Percentiles rank a stretch among this genome's conserved stretches.
These are phyloP conservation scores for Podila epigama DNA, from an alignment of 192 early-diverging fungal genomes.

Conservation along the genomic window DNA sequence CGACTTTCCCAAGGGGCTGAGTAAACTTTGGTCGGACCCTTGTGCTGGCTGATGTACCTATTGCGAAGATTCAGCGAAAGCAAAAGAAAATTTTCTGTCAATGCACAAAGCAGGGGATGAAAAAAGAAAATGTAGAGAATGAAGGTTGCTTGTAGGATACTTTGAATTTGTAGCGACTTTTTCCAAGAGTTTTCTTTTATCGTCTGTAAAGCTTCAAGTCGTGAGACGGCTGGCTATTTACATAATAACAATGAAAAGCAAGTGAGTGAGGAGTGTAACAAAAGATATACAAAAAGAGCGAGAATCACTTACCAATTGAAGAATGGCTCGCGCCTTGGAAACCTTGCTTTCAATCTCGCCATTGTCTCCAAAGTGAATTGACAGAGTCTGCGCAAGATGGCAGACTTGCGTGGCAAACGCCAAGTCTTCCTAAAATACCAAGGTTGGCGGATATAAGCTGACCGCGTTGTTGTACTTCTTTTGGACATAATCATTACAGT, in stretches of 20 bases:
- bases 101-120: neutral
- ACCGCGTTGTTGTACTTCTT: too few species aligned
- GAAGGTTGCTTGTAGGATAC: neutral
- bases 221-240: constrained; percentile 32
- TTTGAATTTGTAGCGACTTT: constrained; percentile 29
- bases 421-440: constrained; percentile 12
- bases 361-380: constrained; percentile 32
- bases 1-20: constrained; percentile 50
- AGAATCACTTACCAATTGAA: constrained; percentile 15
- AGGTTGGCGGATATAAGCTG: too few species aligned
- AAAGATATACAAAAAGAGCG: too few species aligned
- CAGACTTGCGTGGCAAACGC: constrained; percentile 26
- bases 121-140: neutral
- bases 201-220: constrained; percentile 15
- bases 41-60: constrained; percentile 21
- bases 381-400: constrained; percentile 29
- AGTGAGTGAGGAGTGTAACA: too few species aligned
- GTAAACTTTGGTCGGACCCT: constrained; percentile 8
- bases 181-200: constrained; percentile 40
- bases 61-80: neutral
- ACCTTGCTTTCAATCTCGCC: constrained; percentile 22
- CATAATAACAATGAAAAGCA: too few species aligned
- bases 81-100: neutral
- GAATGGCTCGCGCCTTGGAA: constrained; percentile 20
- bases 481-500: too few species aligned